Conservation (phyloP, 1,139 yeast genomes). For the Lodderomyces parapsilosis region DNA sequence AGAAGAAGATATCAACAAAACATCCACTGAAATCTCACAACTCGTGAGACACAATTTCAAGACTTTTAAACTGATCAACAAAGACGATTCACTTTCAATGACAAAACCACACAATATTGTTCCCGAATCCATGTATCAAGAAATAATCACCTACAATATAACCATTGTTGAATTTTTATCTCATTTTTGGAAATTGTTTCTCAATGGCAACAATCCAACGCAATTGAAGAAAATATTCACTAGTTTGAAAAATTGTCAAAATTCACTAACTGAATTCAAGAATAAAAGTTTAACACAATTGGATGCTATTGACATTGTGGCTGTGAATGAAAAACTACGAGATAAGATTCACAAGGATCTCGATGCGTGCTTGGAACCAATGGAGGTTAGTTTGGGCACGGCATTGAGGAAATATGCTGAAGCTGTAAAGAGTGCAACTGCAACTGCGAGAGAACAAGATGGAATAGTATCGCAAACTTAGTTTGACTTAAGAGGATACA, state of each 20-base stretch:
- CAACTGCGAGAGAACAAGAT: constrained; percentile 1
- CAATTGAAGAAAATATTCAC: constrained; percentile 39
- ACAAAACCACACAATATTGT: constrained; percentile 21
- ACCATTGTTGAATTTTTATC: constrained; percentile 44
- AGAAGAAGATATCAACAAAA: constrained; percentile 42
- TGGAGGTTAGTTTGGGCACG: constrained; percentile 28
- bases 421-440: constrained; percentile 20
- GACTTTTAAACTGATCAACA: constrained; percentile 19
- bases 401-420: constrained; percentile 32
- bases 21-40: constrained; percentile 48
- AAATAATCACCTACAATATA: constrained; percentile 37
- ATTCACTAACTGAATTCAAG: constrained; percentile 24
- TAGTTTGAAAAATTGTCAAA: constrained; percentile 35
- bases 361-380: constrained; percentile 28
- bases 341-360: constrained; percentile 37
- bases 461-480: background rate
- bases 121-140: constrained; percentile 29
- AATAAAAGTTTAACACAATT: constrained; percentile 14
- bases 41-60: constrained; percentile 57
- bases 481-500: constrained; percentile 10
- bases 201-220: constrained; percentile 37
- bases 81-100: constrained; percentile 6
- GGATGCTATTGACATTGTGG: constrained; percentile 13
- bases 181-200: constrained; percentile 44
- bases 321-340: constrained; percentile 28